Evolutionary conservation across 1,284 basidiomycete genomes (phyloP).

Genomic region (Sphagnurus paluster): DNA sequence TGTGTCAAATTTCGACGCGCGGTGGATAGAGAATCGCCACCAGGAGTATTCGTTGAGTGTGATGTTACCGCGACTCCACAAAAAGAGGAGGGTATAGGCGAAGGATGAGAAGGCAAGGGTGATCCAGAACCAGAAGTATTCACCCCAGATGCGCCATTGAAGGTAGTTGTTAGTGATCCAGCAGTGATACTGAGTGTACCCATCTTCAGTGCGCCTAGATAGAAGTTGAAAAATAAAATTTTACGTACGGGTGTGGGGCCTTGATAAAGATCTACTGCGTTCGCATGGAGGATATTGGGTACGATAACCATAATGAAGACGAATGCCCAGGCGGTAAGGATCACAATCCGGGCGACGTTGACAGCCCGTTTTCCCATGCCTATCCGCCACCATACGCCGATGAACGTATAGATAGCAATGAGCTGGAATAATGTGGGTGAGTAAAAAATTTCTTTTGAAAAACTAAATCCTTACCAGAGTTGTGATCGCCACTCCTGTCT

Average conservation of each 20-base stretch:
- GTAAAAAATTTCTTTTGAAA: constrained; percentile 1
- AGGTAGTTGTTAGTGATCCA: constrained; percentile 39
- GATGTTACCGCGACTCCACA: constrained; percentile 40
- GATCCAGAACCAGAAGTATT: constrained; percentile 48
- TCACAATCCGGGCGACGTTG: constrained; percentile 25
- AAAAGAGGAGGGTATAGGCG: constrained; percentile 37
- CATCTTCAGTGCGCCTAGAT: not conserved
- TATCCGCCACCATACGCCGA: constrained; percentile 35
- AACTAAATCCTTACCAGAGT: constrained; percentile 32
- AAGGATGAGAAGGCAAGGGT: constrained; percentile 34
- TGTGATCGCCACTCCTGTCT: constrained; percentile 39
- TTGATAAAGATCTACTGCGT: constrained; percentile 25
- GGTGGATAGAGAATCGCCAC: constrained; percentile 35
- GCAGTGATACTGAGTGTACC: constrained; percentile 38
- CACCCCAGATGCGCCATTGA: constrained; percentile 33
- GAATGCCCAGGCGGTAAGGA: constrained; percentile 35
- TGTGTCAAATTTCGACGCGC: constrained; percentile 13
- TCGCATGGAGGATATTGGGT: constrained; percentile 26
- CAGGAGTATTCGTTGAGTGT: constrained; percentile 30
- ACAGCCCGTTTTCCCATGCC: constrained; percentile 21
- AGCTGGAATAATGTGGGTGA: constrained; percentile 20
- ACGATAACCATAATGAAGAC: constrained; percentile 34
- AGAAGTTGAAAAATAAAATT: not conserved
- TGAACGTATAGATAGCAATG: constrained; percentile 38
- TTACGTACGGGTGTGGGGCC: constrained; percentile 36